Percentiles rank a stretch among this genome's conserved stretches.
These are phyloP conservation scores for Thalassiosira exigua DNA, from an alignment of 352 stramenopile species.

Conservation along the genomic window DNA sequence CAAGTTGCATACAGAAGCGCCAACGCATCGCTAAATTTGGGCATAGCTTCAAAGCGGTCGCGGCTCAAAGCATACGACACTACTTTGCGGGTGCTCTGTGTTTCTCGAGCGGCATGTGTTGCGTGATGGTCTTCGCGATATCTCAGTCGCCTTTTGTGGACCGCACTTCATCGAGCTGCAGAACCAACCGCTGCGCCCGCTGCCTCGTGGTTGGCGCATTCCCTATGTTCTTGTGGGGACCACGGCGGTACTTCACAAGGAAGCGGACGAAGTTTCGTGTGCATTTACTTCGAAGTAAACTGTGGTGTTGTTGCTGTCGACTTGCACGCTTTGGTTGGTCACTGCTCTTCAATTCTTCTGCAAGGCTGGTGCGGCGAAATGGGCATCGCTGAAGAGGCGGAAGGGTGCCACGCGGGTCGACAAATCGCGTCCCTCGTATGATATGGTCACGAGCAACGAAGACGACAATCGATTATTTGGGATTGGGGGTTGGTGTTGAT, in stretches of 20 bases:
- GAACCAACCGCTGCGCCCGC: not conserved
- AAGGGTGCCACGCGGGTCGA: no score
- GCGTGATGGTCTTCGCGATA: conserved; percentile 4
- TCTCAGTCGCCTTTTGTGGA: conserved; percentile 3
- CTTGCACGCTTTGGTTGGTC: not conserved
- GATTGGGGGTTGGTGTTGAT: conserved; percentile 2
- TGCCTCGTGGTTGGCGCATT: not conserved
- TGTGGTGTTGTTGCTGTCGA: not conserved
- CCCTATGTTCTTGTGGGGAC: conserved; percentile 1
- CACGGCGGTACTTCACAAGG: not conserved
- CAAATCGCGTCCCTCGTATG: not conserved
- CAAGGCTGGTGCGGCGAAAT: not conserved
- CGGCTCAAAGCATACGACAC: not conserved
- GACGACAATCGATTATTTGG: not conserved
- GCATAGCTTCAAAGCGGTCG: conserved; percentile 2
- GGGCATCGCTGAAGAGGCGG: not conserved
- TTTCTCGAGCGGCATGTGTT: conserved; percentile 1
- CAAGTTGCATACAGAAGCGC: not conserved
- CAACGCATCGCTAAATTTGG: not conserved
- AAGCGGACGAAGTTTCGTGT: not conserved
- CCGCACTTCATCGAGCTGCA: conserved; percentile 1
- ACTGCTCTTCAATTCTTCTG: conserved; percentile 4
- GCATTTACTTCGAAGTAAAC: conserved; percentile 1
- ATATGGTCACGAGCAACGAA: conserved; percentile 1
- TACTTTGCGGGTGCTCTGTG: conserved; percentile 6